A percentile compares a stretch with the other conserved stretches of the same genome.
These are phyloP conservation scores for Talaromyces sp. DNA, from an alignment of 2,329 filamentous ascomycete species.

Conservation along the genomic window DNA sequence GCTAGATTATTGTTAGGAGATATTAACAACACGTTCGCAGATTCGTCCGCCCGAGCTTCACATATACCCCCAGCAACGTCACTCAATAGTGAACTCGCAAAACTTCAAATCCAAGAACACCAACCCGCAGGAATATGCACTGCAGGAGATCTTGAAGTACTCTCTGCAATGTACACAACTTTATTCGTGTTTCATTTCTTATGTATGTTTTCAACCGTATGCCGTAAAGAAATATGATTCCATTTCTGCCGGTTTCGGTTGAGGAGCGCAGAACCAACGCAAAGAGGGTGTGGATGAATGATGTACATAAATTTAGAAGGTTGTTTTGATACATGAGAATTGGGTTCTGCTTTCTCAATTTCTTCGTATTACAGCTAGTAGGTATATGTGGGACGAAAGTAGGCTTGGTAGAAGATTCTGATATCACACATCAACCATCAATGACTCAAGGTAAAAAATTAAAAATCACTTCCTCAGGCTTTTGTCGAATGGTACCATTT, in stretches of 20 bases:
- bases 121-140: neutral
- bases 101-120: neutral
- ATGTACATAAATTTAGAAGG: slow-evolving; percentile 1
- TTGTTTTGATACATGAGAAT: slow-evolving; percentile 2
- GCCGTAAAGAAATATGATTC: neutral
- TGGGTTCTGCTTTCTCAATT: neutral
- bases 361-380: too few species aligned
- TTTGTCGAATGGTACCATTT: too few species aligned
- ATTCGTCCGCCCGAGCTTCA: slow-evolving; percentile 78
- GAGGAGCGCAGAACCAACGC: neutral
- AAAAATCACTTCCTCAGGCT: neutral
- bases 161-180: neutral
- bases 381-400: neutral
- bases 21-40: slow-evolving; percentile 40
- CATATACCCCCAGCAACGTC: slow-evolving; percentile 62
- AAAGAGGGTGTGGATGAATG: neutral
- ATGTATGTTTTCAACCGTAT: neutral
- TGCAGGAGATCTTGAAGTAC: neutral
- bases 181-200: neutral
- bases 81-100: slow-evolving; percentile 49
- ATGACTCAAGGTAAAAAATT: neutral
- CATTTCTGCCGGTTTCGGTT: neutral
- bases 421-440: neutral
- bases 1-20: neutral
- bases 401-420: neutral